Evolutionary conservation across 306 rosid species (phyloP).

Genomic region (Glycyrrhiza uralensis): DNA sequence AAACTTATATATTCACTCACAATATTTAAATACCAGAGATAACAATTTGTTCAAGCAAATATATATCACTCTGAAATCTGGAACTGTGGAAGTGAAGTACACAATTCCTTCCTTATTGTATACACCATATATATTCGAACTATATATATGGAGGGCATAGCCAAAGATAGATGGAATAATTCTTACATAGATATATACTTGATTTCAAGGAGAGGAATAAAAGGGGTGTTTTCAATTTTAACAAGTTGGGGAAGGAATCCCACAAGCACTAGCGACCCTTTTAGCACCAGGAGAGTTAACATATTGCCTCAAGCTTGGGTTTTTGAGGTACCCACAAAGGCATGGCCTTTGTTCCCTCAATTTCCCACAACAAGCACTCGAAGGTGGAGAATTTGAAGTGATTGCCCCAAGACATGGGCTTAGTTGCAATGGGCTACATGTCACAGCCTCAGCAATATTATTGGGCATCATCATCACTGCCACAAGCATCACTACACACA

Average conservation of each 20-base stretch:
- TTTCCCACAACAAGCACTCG: constrained; percentile 42
- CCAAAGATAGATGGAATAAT: too few species aligned
- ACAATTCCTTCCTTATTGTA: background rate
- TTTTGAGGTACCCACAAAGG: constrained; percentile 51
- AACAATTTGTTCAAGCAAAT: too few species aligned
- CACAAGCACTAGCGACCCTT: constrained; percentile 41
- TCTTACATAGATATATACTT: too few species aligned
- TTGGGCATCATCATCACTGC: constrained; percentile 20
- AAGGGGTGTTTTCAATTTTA: background rate
- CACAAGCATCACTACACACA: constrained; percentile 21
- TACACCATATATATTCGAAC: background rate
- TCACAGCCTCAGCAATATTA: constrained; percentile 47
- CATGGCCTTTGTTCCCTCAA: constrained; percentile 55
- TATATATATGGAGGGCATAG: too few species aligned
- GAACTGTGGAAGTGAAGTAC: too few species aligned
- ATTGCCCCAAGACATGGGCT: constrained; percentile 46
- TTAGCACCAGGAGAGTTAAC: constrained; percentile 40
- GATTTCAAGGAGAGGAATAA: too few species aligned
- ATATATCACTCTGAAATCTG: background rate
- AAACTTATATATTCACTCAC: background rate
- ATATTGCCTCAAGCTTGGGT: constrained; percentile 42
- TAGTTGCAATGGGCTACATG: constrained; percentile 26
- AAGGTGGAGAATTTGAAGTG: background rate
- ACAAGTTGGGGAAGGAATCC: constrained; percentile 41
- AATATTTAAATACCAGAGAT: background rate